Base-by-base conservation (phyloP, 768 basidiomycete species). In the Xanthoconium stramineum region DNA sequence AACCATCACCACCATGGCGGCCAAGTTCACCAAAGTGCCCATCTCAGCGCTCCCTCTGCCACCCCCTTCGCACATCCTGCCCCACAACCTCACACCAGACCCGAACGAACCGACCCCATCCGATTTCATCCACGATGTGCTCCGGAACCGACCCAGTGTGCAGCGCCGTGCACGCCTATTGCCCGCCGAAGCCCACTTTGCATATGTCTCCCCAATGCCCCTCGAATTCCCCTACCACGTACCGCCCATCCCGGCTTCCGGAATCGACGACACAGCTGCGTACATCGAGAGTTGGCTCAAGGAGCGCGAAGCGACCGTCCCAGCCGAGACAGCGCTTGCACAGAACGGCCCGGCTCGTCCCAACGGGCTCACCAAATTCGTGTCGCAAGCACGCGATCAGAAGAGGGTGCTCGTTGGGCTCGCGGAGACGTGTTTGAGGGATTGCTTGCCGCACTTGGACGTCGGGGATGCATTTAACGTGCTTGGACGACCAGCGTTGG, bases 201-300 rank as follows among this genome's bases (percentile, higher is more conserved):
- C 88, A n/a, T 84, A 86, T 66, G 86, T 92, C 52, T 80, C 89
- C 4, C 95, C 96, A 0, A 80, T 92, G 59, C 91, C 93, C 10
- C 57, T 89, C 0, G 74, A 85, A 3, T 98, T 97, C 71, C 96
- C 95, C 0, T 93, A 88, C 70, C 76, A 84, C 33, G 84, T 96
- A 28, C 75, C 81, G 0, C 82, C 79, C 14, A 76, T 76, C 33
- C 76, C 79, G 42, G 70, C 80, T n/a, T 75, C 79, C 17, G 73
- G 70, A 2, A 69, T 68, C 9, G 70, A 77, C n/a, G 83, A 86
- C 67, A 81, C 84, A 64, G 78, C 74, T 0, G 78, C 75, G 4
- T 80, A 85, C 62, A 82, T 95, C 29, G 95, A 94, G 69, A 75
- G 80, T 61, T 94, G 92, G 87, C 79, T 96, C 36, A 67, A 75